Percentiles rank a stretch among this genome's conserved stretches.
phyloP scores from a whole-genome alignment of 805 yeast genomes.

The Cyberlindnera xylosilytica region DNA sequence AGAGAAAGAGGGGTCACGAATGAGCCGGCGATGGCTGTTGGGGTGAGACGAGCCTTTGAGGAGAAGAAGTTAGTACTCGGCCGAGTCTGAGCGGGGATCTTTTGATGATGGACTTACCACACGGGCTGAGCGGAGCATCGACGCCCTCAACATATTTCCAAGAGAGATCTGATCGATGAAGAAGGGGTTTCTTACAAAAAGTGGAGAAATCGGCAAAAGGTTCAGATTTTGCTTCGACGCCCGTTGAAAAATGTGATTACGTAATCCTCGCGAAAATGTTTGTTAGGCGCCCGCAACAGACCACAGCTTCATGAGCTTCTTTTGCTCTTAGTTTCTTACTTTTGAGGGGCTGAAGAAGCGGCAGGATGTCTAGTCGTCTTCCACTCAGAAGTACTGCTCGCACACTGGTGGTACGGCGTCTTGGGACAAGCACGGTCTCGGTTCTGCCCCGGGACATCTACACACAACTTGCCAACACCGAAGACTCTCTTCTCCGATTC shows the following conservation, averaged over 20 bases:
- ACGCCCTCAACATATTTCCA: constrained; percentile 19
- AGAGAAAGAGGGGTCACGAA: constrained; percentile 14
- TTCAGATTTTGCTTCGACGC: too few species aligned
- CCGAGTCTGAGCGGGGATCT: not conserved
- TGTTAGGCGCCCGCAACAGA: too few species aligned
- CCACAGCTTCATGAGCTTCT: too few species aligned
- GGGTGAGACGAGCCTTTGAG: constrained; percentile 13
- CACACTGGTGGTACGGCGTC: not conserved
- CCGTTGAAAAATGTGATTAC: not conserved
- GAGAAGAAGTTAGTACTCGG: constrained; percentile 1
- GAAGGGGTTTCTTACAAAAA: not conserved
- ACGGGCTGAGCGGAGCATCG: constrained; percentile 28
- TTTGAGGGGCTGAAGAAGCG: not conserved
- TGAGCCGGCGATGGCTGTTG: constrained; percentile 13
- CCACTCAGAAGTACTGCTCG: not conserved
- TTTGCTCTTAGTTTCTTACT: too few species aligned
- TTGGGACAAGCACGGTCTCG: not conserved
- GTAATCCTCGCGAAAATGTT: too few species aligned
- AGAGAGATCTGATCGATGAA: not conserved
- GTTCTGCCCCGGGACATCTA: not conserved
- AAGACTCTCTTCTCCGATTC: not conserved
- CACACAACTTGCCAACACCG: not conserved
- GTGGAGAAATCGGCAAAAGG: not conserved
- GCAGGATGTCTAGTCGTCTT: not conserved
- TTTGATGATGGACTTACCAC: constrained; percentile 24